Conservation (phyloP, 768 basidiomycete genomes). For the Boletus vinaceobasis region DNA sequence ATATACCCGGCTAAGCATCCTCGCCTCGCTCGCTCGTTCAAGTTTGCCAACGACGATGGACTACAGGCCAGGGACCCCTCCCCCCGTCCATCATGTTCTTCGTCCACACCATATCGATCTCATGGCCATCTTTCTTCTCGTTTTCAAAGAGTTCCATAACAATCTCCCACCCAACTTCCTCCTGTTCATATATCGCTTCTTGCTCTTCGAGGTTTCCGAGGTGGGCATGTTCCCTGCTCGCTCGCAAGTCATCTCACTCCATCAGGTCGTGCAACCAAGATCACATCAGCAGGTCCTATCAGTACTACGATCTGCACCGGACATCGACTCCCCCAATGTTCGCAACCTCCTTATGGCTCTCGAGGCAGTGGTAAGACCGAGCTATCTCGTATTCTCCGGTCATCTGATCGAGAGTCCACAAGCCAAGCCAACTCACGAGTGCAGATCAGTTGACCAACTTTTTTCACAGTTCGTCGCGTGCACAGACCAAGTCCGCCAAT, state of each 20-base stretch:
- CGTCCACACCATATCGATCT: slow-evolving; percentile 76
- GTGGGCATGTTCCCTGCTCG: slow-evolving; percentile 29
- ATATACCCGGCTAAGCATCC: neutral
- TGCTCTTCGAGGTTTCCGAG: slow-evolving; percentile 72
- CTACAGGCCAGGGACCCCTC: slow-evolving; percentile 43
- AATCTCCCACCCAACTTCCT: slow-evolving; percentile 56
- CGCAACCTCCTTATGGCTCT: slow-evolving; percentile 46
- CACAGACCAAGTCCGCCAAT: neutral
- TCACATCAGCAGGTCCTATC: slow-evolving; percentile 48
- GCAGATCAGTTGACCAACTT: slow-evolving; percentile 64
- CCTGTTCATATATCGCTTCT: slow-evolving; percentile 60
- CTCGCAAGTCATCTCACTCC: slow-evolving; percentile 1
- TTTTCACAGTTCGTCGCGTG: slow-evolving; percentile 37
- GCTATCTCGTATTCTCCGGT: slow-evolving; percentile 8
- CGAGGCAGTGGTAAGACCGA: slow-evolving; percentile 34
- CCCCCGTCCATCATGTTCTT: slow-evolving; percentile 63
- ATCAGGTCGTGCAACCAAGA: slow-evolving; percentile 62
- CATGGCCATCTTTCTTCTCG: slow-evolving; percentile 57
- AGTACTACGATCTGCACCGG: slow-evolving; percentile 45
- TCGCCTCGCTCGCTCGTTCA: neutral
- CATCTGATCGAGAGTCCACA: slow-evolving; percentile 16
- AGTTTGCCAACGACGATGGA: slow-evolving; percentile 19
- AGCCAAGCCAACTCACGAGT: slow-evolving; percentile 51
- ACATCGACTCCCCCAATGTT: slow-evolving; percentile 40
- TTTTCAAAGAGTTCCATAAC: slow-evolving; percentile 57